Conservation (phyloP, 768 basidiomycete genomes). For the Kondoa malvinella region DNA sequence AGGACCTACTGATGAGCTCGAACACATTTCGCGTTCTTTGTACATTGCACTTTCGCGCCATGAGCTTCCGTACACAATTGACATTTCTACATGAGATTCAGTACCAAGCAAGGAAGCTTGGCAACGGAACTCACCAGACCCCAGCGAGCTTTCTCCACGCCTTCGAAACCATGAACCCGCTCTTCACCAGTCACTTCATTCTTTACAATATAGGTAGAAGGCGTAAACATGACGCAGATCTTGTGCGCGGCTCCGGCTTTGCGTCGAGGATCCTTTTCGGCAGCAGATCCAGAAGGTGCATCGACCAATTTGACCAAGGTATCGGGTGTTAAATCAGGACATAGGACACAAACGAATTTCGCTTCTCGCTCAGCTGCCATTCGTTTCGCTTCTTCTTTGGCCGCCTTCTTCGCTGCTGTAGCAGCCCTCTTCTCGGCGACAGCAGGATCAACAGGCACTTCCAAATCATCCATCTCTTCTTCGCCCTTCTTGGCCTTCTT, state of each 20-base stretch:
- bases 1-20: constrained; percentile 13
- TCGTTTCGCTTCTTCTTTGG: neutral
- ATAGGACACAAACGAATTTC: constrained; percentile 22
- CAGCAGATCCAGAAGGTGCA: neutral
- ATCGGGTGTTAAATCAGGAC: constrained; percentile 20
- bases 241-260: constrained; percentile 30
- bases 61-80: constrained; percentile 51
- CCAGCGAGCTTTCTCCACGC: constrained; percentile 83
- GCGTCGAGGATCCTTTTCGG: neutral
- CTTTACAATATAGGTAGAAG: constrained; percentile 78
- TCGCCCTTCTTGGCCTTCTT: constrained; percentile 1
- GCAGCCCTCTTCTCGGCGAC: neutral
- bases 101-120: neutral
- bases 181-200: constrained; percentile 36
- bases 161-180: constrained; percentile 63
- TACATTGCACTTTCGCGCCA: constrained; percentile 36
- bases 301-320: constrained; percentile 21
- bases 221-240: constrained; percentile 59
- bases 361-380: constrained; percentile 1
- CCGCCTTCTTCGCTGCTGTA: neutral
- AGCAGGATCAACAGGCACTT: neutral
- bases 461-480: neutral
- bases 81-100: constrained; percentile 55
- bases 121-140: constrained; percentile 51
- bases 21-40: constrained; percentile 50